Evolutionary conservation across 768 basidiomycete genomes (phyloP), one percentile per base, ranked within the genome.

Genomic region (Trametes cubensis): DNA sequence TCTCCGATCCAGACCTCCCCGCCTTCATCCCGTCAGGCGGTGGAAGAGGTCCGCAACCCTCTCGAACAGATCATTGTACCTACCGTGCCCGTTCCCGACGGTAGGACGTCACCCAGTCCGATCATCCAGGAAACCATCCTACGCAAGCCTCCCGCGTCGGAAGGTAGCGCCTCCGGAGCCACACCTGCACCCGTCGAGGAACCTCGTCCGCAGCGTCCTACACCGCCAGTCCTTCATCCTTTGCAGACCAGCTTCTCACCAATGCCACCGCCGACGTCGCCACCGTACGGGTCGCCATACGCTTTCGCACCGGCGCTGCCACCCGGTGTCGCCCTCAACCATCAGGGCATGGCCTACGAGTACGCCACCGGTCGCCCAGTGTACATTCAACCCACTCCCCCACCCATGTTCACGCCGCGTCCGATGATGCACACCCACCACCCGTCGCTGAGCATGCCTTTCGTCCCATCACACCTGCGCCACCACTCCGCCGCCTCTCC

Each of bases 331-430:
- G 90, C 82, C 15, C 75, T 92, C 70, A 86, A 86, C 65, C 83
- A 85, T 56, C 86, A 89, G 62, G 92, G 92, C 34, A 80, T 91
- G 76, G 80, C 90, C n/a, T 93, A 87, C 70, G 92, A 94, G 73
- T 71, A 92, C 54, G 85, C 90, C 15, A 92, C 90, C 5, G 92
- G 92, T 42, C 90, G 89, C 41, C 84, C 90, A 13, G 86, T 94
- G 38, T 88, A 88, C 67, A 78, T 93, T 28, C 83, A 86, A 63
- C 75, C 73, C 2, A 66, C 80, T n/a, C 78, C 81, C 14, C 82
- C 85, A 20, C 79, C 81, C 28, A 81, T 89, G 78, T 89, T 84
- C 69, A 85, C 85, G 51, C 86, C 87, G 53, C 86, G 84, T n/a
- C 86, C 88, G 17, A 69, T 85, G 58, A 80, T 87, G 66, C 84